Conservation (phyloP, 2,329 filamentous ascomycete species). For the Aspergillaceae sp. region DNA sequence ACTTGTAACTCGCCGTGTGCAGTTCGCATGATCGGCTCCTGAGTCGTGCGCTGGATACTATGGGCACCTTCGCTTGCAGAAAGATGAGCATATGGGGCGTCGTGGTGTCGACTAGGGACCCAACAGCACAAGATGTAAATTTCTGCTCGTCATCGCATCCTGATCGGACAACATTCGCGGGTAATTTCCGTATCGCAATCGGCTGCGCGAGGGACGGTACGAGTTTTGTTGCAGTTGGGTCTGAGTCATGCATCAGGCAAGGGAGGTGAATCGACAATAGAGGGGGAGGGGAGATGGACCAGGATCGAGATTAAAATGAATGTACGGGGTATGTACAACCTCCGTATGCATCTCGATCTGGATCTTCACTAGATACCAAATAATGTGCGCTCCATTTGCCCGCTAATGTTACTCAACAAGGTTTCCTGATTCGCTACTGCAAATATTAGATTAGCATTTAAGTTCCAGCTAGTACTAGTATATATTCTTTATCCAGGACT, state of each 20-base stretch:
- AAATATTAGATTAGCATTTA: no score
- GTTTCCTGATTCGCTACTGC: no score
- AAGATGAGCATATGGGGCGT: slow-evolving; percentile 20
- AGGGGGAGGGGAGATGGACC: slow-evolving; percentile 44
- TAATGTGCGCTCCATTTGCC: not conserved
- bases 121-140: slow-evolving; percentile 28
- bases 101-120: slow-evolving; percentile 23
- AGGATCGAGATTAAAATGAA: not conserved
- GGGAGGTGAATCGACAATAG: slow-evolving; percentile 54
- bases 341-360: not conserved
- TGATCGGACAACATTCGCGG: slow-evolving; percentile 31
- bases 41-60: slow-evolving; percentile 25
- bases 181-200: slow-evolving; percentile 23
- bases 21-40: slow-evolving; percentile 2
- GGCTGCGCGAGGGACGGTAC: slow-evolving; percentile 21
- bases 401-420: no score
- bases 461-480: no score
- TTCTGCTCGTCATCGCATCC: slow-evolving; percentile 24
- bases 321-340: not conserved
- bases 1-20: no score
- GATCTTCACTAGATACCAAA: not conserved
- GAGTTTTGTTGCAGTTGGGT: slow-evolving; percentile 44
- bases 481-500: no score
- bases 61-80: slow-evolving; percentile 26
- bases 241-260: slow-evolving; percentile 57